phyloP scores from a whole-genome alignment of 805 yeast species.

The Pichia phayaonensis region DNA sequence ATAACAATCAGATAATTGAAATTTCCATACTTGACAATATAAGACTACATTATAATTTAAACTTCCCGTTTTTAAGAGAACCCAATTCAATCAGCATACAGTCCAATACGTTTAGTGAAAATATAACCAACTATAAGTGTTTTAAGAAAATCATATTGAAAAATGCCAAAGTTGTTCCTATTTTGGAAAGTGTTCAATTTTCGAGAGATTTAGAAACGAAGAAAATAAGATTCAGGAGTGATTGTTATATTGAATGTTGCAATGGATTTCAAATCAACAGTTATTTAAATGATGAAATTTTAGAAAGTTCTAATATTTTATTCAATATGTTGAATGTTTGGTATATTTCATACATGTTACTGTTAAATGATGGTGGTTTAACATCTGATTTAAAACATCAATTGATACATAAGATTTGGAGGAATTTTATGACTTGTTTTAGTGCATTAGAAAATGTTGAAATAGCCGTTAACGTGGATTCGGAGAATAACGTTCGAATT shows the following conservation, averaged over 20 bases:
- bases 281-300: background rate
- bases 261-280: background rate
- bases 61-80: constrained; percentile 14
- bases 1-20: constrained; percentile 12
- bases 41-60: constrained; percentile 3
- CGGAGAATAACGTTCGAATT: background rate
- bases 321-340: constrained; percentile 6
- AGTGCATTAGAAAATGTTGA: constrained; percentile 3
- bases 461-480: constrained; percentile 5
- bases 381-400: background rate
- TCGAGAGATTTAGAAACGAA: background rate
- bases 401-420: background rate
- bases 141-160: constrained; percentile 12
- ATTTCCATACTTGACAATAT: constrained; percentile 7
- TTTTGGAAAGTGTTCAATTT: background rate
- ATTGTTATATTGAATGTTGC: background rate
- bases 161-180: constrained; percentile 1
- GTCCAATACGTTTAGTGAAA: constrained; percentile 3
- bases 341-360: background rate
- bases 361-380: background rate
- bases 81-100: constrained; percentile 11
- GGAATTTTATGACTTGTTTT: constrained; percentile 8
- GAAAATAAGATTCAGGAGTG: background rate
- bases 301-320: constrained; percentile 6
- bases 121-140: constrained; percentile 4